These are phyloP conservation scores for Aspergillus phoenicis DNA, from an alignment of 2,329 filamentous ascomycete genomes.

Conservation along the genomic window DNA sequence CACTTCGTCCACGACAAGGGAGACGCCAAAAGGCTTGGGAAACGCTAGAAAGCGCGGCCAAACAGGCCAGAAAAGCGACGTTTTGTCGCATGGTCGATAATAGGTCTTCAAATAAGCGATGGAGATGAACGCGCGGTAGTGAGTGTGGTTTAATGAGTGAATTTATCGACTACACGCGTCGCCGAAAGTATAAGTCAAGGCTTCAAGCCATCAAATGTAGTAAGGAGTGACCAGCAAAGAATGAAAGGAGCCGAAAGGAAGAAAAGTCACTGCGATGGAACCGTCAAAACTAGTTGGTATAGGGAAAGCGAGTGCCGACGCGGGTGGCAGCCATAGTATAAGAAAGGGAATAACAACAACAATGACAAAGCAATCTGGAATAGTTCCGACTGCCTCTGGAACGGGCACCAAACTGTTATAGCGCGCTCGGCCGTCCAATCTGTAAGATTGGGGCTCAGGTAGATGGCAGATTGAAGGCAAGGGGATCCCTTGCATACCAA, in stretches of 20 bases:
- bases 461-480: conserved; percentile 15
- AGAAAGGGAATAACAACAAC: conserved; percentile 14
- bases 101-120: conserved; percentile 21
- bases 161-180: conserved; percentile 20
- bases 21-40: conserved; percentile 83
- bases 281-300: not conserved
- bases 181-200: conserved; percentile 19
- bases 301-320: not conserved
- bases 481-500: conserved; percentile 18
- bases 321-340: conserved; percentile 13
- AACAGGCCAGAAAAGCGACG: conserved; percentile 27
- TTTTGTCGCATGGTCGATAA: conserved; percentile 19
- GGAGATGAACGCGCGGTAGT: conserved; percentile 19
- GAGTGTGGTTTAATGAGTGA: conserved; percentile 13
- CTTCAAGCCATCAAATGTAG: conserved; percentile 10
- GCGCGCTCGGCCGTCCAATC: conserved; percentile 1
- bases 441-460: not conserved
- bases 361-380: conserved; percentile 12
- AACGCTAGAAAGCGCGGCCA: conserved; percentile 34
- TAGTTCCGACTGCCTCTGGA: not conserved
- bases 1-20: conserved; percentile 73
- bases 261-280: not conserved
- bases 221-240: not conserved
- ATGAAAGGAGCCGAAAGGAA: not conserved
- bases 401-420: not conserved